These are phyloP conservation scores for Suillus alpinus DNA, from an alignment of 768 basidiomycete genomes.

Conservation along the genomic window DNA sequence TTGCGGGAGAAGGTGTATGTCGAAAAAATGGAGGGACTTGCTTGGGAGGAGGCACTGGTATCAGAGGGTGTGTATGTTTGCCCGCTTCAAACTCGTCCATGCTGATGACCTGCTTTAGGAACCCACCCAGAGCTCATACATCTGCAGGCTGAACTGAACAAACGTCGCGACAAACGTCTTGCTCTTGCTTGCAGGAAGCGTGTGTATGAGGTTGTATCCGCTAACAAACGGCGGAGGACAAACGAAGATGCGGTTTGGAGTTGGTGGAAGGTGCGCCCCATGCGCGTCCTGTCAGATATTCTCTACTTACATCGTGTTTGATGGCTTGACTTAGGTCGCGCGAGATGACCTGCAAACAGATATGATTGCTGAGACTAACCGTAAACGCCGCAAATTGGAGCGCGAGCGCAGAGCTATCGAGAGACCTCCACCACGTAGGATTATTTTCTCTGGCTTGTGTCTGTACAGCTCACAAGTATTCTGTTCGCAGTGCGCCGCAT, in stretches of 20 bases:
- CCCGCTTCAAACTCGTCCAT: background rate
- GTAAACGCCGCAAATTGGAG: slow-evolving; percentile 82
- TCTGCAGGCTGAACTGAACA: slow-evolving; percentile 74
- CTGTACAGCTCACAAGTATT: background rate
- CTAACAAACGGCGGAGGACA: slow-evolving; percentile 56
- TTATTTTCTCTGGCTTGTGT: slow-evolving; percentile 1
- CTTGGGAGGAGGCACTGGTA: slow-evolving; percentile 84
- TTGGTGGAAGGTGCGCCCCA: slow-evolving; percentile 76
- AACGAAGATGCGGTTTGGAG: slow-evolving; percentile 83
- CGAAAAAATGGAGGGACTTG: slow-evolving; percentile 90
- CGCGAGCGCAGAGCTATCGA: slow-evolving; percentile 80
- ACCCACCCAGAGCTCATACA: slow-evolving; percentile 85
- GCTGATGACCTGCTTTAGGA: slow-evolving; percentile 38
- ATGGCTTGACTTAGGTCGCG: slow-evolving; percentile 46
- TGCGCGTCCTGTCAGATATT: slow-evolving; percentile 3
- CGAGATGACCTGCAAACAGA: slow-evolving; percentile 79
- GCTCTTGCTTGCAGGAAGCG: slow-evolving; percentile 77
- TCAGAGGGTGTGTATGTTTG: slow-evolving; percentile 56
- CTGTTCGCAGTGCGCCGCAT: slow-evolving; percentile 52
- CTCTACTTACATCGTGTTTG: background rate
- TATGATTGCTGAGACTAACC: slow-evolving; percentile 87
- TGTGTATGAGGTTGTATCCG: slow-evolving; percentile 61
- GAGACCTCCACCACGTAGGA: slow-evolving; percentile 69
- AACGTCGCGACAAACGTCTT: slow-evolving; percentile 76
- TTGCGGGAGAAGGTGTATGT: slow-evolving; percentile 85